Percentiles rank a stretch among this genome's conserved stretches.
These are phyloP conservation scores for Catenaria anguillulae DNA, from an alignment of 371 early-diverging fungal species.

Conservation along the genomic window DNA sequence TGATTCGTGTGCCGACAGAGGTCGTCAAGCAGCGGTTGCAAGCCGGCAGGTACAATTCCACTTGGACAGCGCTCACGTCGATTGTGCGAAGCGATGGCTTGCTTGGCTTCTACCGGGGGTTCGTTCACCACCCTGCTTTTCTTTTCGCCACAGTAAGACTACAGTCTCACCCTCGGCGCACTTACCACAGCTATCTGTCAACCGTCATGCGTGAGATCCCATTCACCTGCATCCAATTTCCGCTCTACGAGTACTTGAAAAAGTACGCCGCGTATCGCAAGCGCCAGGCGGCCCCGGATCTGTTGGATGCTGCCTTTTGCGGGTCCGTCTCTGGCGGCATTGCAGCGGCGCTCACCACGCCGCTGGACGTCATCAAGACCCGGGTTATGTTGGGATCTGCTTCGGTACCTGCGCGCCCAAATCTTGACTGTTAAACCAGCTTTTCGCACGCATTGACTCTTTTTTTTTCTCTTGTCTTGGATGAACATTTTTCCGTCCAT, in stretches of 20 bases:
- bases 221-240: slow-evolving; percentile 91
- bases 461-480: too few relatives aligned
- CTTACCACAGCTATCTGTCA: slow-evolving; percentile 72
- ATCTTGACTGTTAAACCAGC: slow-evolving; percentile 3
- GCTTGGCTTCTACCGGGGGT: slow-evolving; percentile 78
- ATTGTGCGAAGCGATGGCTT: slow-evolving; percentile 55
- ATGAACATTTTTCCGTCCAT: too few relatives aligned
- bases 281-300: slow-evolving; percentile 27
- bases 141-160: too few relatives aligned
- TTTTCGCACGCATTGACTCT: too few relatives aligned
- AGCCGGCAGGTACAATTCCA: slow-evolving; percentile 55
- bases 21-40: slow-evolving; percentile 92
- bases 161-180: too few relatives aligned
- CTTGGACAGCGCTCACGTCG: slow-evolving; percentile 40
- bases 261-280: slow-evolving; percentile 29
- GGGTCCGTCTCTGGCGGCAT: slow-evolving; percentile 59
- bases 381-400: slow-evolving; percentile 28
- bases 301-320: slow-evolving; percentile 73
- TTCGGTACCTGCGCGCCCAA: slow-evolving; percentile 7
- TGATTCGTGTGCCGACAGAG: slow-evolving; percentile 88
- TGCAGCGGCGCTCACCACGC: slow-evolving; percentile 33
- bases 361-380: slow-evolving; percentile 38
- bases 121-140: too few relatives aligned
- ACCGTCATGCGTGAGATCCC: slow-evolving; percentile 89
- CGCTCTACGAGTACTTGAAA: slow-evolving; percentile 83